Evolutionary conservation across 148 eudicot species (phyloP).

Genomic region (Cornus florida): DNA sequence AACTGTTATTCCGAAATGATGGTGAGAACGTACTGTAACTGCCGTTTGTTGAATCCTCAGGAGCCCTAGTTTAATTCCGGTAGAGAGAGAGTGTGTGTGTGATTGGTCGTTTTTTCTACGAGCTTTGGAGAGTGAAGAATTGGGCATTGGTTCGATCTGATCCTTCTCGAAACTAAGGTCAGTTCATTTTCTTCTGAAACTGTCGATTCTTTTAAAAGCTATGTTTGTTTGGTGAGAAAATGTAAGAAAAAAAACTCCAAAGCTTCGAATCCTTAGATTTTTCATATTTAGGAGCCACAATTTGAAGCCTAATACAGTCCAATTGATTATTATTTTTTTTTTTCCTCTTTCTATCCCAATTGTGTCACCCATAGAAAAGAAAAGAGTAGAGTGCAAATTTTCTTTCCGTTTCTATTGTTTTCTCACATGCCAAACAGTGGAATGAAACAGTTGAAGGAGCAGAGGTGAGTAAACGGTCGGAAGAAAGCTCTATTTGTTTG

Average conservation of each 20-base stretch:
- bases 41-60: not conserved
- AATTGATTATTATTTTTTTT: too few species aligned
- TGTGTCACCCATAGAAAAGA: too few species aligned
- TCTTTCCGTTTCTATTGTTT: not conserved
- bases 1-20: not conserved
- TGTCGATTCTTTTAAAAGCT: not conserved
- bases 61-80: not conserved
- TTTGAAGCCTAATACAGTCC: too few species aligned
- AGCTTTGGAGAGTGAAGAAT: not conserved
- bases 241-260: not conserved
- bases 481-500: not conserved
- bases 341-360: too few species aligned
- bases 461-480: not conserved
- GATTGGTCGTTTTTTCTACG: too few species aligned
- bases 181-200: not conserved
- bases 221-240: not conserved
- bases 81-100: too few species aligned
- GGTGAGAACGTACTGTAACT: not conserved
- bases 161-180: not conserved
- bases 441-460: not conserved
- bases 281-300: too few species aligned
- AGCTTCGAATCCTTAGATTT: too few species aligned
- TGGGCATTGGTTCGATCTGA: not conserved
- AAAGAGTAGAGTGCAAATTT: not conserved
- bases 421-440: not conserved